Evolutionary conservation across 176 grass and related monocot species (phyloP).

Genomic region (Aegilops bicornis): DNA sequence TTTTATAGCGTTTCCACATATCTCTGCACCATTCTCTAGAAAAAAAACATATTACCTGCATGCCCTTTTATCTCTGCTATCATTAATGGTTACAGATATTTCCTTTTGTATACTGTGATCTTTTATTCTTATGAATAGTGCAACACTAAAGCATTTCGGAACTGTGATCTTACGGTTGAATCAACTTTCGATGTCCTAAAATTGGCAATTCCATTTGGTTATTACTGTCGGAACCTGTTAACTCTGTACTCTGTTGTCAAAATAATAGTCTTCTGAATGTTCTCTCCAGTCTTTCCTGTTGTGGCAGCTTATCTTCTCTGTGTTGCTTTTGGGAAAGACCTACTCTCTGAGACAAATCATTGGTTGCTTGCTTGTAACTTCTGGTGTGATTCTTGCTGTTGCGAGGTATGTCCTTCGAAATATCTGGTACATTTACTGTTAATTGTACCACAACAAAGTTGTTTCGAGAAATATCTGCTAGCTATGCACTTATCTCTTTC

Average conservation of each 20-base stretch:
- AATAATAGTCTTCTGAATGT: constrained; percentile 13
- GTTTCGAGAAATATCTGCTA: background rate
- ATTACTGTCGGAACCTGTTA: background rate
- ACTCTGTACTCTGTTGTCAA: background rate
- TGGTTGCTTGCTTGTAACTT: constrained; percentile 78
- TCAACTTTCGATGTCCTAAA: background rate
- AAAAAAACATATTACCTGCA: background rate
- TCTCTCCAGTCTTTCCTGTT: constrained; percentile 89
- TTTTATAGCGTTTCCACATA: background rate
- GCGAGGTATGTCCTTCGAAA: constrained; percentile 51
- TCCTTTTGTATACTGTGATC: background rate
- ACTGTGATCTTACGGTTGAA: background rate
- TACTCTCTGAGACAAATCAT: constrained; percentile 64
- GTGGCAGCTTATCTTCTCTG: constrained; percentile 91
- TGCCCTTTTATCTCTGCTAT: background rate
- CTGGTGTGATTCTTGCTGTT: constrained; percentile 79
- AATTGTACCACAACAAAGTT: background rate
- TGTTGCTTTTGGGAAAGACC: constrained; percentile 61
- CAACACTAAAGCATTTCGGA: background rate
- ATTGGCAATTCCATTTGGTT: background rate
- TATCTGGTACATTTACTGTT: background rate
- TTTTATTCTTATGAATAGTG: background rate
- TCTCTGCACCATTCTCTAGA: background rate
- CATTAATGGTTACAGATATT: background rate
- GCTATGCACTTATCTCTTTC: background rate